A percentile compares a stretch with the other conserved stretches of the same genome.
Evolutionary conservation across 2,329 filamentous ascomycete species (phyloP).

Genomic region (Xylariaceae sp.): DNA sequence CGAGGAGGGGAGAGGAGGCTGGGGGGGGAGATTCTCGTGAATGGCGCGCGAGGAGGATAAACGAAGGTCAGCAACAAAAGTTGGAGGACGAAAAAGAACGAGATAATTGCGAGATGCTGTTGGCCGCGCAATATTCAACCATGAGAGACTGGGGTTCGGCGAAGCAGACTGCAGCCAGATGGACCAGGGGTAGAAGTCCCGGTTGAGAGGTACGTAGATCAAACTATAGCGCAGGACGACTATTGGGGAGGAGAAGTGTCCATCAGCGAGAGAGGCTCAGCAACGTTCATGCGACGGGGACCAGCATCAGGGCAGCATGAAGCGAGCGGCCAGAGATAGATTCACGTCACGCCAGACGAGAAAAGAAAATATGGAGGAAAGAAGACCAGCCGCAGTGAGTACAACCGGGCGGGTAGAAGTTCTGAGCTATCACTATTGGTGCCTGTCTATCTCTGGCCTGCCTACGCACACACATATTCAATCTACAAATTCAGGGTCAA

Average conservation of each 20-base stretch:
- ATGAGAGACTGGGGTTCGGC: slow-evolving; percentile 4
- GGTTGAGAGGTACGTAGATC: slow-evolving; percentile 19
- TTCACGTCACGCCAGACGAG: not conserved
- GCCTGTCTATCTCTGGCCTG: too few relatives aligned
- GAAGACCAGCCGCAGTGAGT: not conserved
- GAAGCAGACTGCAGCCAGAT: not conserved
- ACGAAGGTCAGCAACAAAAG: not conserved
- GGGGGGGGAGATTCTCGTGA: slow-evolving; percentile 2
- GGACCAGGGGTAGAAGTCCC: slow-evolving; percentile 8
- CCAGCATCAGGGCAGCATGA: slow-evolving; percentile 14
- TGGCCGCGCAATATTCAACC: not conserved
- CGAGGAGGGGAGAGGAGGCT: not conserved
- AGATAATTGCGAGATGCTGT: too few relatives aligned
- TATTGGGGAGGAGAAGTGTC: slow-evolving; percentile 3
- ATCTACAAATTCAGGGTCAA: too few relatives aligned
- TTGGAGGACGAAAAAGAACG: too few relatives aligned
- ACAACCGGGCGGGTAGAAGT: not conserved
- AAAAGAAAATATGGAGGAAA: slow-evolving; percentile 2
- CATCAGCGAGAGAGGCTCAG: slow-evolving; percentile 10
- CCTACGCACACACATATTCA: too few relatives aligned
- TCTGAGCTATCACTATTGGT: too few relatives aligned
- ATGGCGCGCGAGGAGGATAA: not conserved
- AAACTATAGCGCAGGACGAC: slow-evolving; percentile 12
- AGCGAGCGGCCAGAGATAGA: not conserved
- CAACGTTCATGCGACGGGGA: slow-evolving; percentile 15